phyloP scores from a whole-genome alignment of 768 basidiomycete genomes.

The Russula brevipes region DNA sequence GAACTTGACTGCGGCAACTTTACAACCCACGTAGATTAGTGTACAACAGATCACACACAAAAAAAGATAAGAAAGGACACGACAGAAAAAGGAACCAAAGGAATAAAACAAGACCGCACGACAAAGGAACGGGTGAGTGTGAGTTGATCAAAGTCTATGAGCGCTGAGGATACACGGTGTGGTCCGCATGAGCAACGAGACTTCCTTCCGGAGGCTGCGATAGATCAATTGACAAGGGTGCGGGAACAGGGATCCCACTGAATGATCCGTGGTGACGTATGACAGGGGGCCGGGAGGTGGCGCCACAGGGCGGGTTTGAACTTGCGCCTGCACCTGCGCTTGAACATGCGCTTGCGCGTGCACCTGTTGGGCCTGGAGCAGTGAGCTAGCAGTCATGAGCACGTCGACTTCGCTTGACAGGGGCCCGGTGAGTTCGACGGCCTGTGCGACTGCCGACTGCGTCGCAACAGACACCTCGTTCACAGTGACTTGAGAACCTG shows the following conservation, averaged over 20 bases:
- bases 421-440: conserved; percentile 70
- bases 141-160: conserved; percentile 21
- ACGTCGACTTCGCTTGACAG: conserved; percentile 76
- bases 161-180: conserved; percentile 16
- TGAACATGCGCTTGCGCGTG: conserved; percentile 28
- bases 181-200: conserved; percentile 14
- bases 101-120: not conserved
- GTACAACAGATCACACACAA: conserved; percentile 22
- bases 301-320: conserved; percentile 14
- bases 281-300: conserved; percentile 31
- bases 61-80: conserved; percentile 4
- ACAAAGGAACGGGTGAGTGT: conserved; percentile 13
- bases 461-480: conserved; percentile 57
- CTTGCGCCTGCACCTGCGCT: conserved; percentile 20
- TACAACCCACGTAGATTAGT: conserved; percentile 24
- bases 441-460: conserved; percentile 76
- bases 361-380: conserved; percentile 44
- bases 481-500: conserved; percentile 44
- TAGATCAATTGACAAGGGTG: not conserved
- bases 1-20: conserved; percentile 13
- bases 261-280: conserved; percentile 35
- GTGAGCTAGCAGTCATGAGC: conserved; percentile 60
- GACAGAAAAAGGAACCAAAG: conserved; percentile 12
- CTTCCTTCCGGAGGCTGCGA: conserved; percentile 20
- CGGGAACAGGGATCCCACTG: conserved; percentile 18